Evolutionary conservation across 805 yeast species (phyloP), one percentile per base, ranked within the genome.

Genomic region (Pichia occidentalis): DNA sequence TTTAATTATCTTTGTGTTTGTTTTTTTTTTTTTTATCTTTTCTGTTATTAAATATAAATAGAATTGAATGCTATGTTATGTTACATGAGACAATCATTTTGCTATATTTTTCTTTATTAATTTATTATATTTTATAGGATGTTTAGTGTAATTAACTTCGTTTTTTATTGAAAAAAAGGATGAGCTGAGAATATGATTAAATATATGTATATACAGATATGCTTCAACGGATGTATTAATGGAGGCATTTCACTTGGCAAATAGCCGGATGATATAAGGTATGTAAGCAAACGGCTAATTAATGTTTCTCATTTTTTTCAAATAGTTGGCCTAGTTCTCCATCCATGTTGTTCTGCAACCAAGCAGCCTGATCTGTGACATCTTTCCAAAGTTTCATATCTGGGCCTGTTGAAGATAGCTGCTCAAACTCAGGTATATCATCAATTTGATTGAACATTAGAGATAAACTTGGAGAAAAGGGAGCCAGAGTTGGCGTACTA

Each of bases 331-430:
- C 46, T 28, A 68, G 57, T 32, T 65, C 72, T 25, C 63, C 67
- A 16, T 63, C 61, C 13, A 56, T 59, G 32, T 65, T 73, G 40
- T 71, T 71, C 2, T 59, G 51, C 39, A 83, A 57, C 94, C 94
- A 83, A 47, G 73, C 77, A 0, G 88, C 88, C 50, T 81, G 85
- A 50, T 72, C 73, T 0, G 87, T 76, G 39, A 83, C 78, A 45
- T 82, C 88, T 51, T 75, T 78, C 94, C 94, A 83, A 23, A 83
- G 59, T 43, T 79, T 70, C 34, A 63, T 56, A 45, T 75, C 80
- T 4, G 59, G 53, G 13, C 62, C 56, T n/a, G 62, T 62, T 2
- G 60, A 50, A 16, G 60, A 54, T 29, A 54, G 37, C 19, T 50
- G 58, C 44, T 63, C 60, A 45, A 67, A 50, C 29, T 60, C 61